Evolutionary conservation across 495 filamentous ascomycete genomes (phyloP), one percentile per base, ranked within the genome.

Genomic region (Hypomontagnella monticulosa): DNA sequence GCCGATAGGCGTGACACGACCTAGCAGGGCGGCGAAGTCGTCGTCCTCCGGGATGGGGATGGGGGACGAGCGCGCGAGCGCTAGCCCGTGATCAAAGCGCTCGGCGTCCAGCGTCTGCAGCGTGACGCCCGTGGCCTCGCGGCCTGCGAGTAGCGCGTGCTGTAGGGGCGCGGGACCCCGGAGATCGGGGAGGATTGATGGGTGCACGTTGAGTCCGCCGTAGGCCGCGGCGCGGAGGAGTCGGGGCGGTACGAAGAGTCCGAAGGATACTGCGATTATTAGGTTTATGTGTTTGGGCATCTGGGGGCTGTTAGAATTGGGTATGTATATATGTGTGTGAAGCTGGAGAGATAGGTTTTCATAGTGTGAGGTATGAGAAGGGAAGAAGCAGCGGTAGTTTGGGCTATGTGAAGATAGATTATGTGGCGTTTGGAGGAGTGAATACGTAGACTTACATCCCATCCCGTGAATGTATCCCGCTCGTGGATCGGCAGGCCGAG

Each of bases 191-290:
- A 99, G 86, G 5, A 97, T 73, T n/a, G 94, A 97, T 1, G 95
- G 95, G 72, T 99, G 95, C 3, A 99, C 83, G 77, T 99, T 99
- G 18, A 98, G 75, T 0, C 95, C 95, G 59, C 93, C 93, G 77
- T 94, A 97, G 56, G 84, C 82, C 12, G 90, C 83, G 4, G 67
- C 75, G 20, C 79, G 81, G 40, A 98, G 81, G 12, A 97, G 84
- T 3, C 90, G 82, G 4, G 86, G 85, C 0, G 95, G 96, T 8
- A 99, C 87, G 48, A 96, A 89, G 12, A 96, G 84, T 3, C 95
- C 95, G 74, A 98, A 99, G 5, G 95, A 97, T n/a, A 97, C 96
- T 18, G 93, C 93, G 33, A 98, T 84, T 57, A 99, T 88, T 41
- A 99, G 81, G 72, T 97, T 93, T 61, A 90, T 87, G 15, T 83